Evolutionary conservation across 352 stramenopile species (phyloP).

Genomic region (Phytophthora colocasiae): DNA sequence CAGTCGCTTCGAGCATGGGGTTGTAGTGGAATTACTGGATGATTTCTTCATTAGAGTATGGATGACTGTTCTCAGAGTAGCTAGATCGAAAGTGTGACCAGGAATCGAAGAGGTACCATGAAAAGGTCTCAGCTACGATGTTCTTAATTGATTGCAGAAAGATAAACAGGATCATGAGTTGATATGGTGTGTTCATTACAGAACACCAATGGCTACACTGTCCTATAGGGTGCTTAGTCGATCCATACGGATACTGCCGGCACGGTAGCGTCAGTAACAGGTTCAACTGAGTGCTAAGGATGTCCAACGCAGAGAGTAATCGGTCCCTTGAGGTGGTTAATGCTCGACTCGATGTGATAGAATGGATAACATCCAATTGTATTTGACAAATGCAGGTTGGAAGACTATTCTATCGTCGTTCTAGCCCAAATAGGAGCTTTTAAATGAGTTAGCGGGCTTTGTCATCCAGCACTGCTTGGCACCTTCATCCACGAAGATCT

Average conservation of each 20-base stretch:
- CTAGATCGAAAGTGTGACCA: slow-evolving; percentile 8
- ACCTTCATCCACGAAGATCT: slow-evolving; percentile 39
- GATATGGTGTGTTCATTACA: slow-evolving; percentile 3
- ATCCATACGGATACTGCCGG: slow-evolving; percentile 5
- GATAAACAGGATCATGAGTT: not conserved
- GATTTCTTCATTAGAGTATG: slow-evolving; percentile 16
- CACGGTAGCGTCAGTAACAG: not conserved
- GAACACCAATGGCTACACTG: not conserved
- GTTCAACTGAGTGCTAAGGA: slow-evolving; percentile 1
- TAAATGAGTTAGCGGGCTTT: slow-evolving; percentile 18
- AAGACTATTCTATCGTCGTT: not conserved
- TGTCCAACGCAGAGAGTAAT: slow-evolving; percentile 15
- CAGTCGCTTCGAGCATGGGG: slow-evolving; percentile 16
- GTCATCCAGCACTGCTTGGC: slow-evolving; percentile 41
- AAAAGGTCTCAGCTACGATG: slow-evolving; percentile 3
- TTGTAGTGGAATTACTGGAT: slow-evolving; percentile 4
- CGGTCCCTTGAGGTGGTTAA: too few relatives aligned
- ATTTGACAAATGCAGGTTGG: not conserved
- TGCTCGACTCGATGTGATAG: too few relatives aligned
- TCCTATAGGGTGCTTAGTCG: slow-evolving; percentile 6
- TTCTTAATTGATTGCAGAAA: slow-evolving; percentile 8
- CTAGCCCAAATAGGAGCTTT: not conserved
- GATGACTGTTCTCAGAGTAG: slow-evolving; percentile 1
- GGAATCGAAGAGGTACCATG: not conserved
- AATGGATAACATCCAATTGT: too few relatives aligned